A percentile compares a stretch with the other conserved stretches of the same genome.
phyloP scores from a whole-genome alignment of 108 stramenopile species.

The Skeletonema grethae region DNA sequence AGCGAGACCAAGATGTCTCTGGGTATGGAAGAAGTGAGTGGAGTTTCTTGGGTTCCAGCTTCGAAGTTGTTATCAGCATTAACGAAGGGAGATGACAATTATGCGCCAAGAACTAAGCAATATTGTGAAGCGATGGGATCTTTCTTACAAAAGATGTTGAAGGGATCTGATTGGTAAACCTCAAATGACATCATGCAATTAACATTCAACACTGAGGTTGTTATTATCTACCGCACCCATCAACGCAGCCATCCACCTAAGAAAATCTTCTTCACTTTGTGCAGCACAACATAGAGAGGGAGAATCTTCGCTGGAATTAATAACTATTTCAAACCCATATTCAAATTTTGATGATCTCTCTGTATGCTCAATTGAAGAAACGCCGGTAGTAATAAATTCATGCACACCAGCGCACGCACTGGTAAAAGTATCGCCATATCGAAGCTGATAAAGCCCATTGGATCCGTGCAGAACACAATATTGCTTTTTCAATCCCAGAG shows the following conservation, averaged over 20 bases:
- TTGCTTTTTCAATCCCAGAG: constrained; percentile 22
- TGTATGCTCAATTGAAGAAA: constrained; percentile 42
- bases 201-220: background rate
- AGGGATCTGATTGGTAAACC: background rate
- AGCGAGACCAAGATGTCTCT: constrained; percentile 17
- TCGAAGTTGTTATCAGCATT: constrained; percentile 26
- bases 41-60: constrained; percentile 28
- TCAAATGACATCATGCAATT: background rate
- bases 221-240: constrained; percentile 27
- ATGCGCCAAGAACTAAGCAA: constrained; percentile 29
- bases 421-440: constrained; percentile 27
- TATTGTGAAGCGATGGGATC: constrained; percentile 35
- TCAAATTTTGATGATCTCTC: constrained; percentile 21
- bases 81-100: constrained; percentile 14
- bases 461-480: constrained; percentile 41
- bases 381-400: constrained; percentile 46
- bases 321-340: constrained; percentile 48
- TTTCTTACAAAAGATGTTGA: background rate
- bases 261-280: constrained; percentile 34
- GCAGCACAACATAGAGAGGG: constrained; percentile 47
- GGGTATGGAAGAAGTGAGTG: constrained; percentile 44
- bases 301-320: constrained; percentile 32
- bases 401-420: constrained; percentile 29
- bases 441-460: constrained; percentile 45
- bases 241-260: constrained; percentile 46